Conservation (phyloP, 208 protist species). For the Blastocrithidia nonstop region DNA sequence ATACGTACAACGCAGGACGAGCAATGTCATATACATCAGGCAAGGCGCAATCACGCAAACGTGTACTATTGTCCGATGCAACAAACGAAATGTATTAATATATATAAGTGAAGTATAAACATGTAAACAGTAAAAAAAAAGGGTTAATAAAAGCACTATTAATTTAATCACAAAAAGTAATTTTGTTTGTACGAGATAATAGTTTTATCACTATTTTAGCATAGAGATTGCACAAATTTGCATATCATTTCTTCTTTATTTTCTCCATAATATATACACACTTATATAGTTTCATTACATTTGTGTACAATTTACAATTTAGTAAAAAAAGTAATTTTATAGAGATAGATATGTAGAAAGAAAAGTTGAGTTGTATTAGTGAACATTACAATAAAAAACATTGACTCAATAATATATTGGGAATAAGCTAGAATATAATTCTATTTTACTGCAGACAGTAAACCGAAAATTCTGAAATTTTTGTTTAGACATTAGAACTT, state of each 20-base stretch:
- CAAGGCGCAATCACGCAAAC: too few species aligned
- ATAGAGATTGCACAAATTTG: not conserved
- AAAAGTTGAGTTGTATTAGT: not conserved
- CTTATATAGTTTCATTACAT: not conserved
- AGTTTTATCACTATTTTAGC: too few species aligned
- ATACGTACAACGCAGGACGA: too few species aligned
- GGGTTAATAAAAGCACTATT: too few species aligned
- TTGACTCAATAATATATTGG: not conserved
- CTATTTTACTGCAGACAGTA: slow-evolving; percentile 1
- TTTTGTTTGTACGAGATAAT: not conserved
- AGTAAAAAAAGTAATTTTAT: not conserved
- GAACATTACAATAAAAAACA: not conserved
- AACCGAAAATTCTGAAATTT: not conserved
- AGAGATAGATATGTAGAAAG: too few species aligned
- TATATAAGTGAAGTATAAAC: too few species aligned
- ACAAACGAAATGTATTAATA: too few species aligned
- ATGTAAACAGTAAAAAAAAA: too few species aligned
- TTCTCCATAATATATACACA: slow-evolving; percentile 1
- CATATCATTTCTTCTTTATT: slow-evolving; percentile 1
- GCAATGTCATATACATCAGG: too few species aligned
- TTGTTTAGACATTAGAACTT: slow-evolving; percentile 1
- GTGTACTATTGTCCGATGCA: too few species aligned
- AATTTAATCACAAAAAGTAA: not conserved
- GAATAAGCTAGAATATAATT: not conserved
- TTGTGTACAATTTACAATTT: not conserved